Base-by-base conservation (phyloP, 2,329 filamentous ascomycete species). In the Alternaria panax region DNA sequence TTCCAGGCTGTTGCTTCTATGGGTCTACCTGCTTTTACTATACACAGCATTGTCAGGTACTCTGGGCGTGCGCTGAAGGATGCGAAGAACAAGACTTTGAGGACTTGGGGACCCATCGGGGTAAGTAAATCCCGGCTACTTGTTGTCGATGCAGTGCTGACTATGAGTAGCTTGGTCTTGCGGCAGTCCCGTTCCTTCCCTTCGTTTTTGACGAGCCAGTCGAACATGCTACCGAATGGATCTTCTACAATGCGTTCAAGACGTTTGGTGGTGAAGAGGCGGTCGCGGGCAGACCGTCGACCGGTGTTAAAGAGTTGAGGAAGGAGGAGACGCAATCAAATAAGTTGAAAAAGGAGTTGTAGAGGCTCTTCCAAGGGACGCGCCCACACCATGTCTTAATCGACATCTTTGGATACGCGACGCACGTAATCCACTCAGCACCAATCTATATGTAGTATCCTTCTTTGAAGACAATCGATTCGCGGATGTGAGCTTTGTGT, bases 1-100 rank as follows among this genome's bases (percentile, higher is more conserved):
- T 99, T 99, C 80, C 95, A 99, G 80, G 88, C 88, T 65, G 63
- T 99, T 47, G 95, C 95, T 0, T 92, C 88, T 72, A 99, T 99
- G 95, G 95, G 92, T 2, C 79, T 98, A 66, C 95, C 94, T 0
- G 94, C 93, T 0, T 92, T 97, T 63, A 97, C 93, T 0, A 97
- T 98, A 58, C 94, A 97, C 79, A 93, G 90, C 62, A 90, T 98
- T 6, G 95, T 99, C 51, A 87, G 88, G 61, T 97, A 99, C 75
- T 93, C 92, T 1, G 93, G 95, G 0, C 84, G 84, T 38, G 92
- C 92, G n/a, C 78, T 99, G 82, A 97, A 94, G 81, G 84, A 91
- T 69, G 83, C 84, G 20, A 94, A 95, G 83, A 96, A 91, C 74
- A 83, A 85, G 59, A 87, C 81, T 5, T 59, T 98, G 24, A 84